phyloP scores from a whole-genome alignment of 2,329 filamentous ascomycete species.

The Aspergillus clavatus region DNA sequence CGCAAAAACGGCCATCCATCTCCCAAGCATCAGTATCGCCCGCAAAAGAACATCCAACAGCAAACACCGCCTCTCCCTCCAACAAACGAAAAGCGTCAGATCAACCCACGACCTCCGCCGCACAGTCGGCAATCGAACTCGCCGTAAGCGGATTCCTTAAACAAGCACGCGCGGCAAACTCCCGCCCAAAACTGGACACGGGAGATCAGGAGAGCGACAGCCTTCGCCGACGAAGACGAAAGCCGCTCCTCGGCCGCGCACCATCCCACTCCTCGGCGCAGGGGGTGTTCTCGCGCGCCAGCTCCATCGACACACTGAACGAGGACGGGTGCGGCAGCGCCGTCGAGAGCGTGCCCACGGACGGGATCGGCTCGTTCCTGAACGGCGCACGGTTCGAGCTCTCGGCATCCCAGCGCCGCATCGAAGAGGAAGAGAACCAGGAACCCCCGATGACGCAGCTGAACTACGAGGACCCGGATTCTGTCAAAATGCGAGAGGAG shows the following conservation, averaged over 20 bases:
- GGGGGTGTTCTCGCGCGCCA: slow-evolving; percentile 38
- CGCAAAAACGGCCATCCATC: slow-evolving; percentile 15
- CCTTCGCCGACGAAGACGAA: slow-evolving; percentile 24
- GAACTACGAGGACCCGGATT: slow-evolving; percentile 48
- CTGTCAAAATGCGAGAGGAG: slow-evolving; percentile 53
- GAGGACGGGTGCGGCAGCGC: slow-evolving; percentile 38
- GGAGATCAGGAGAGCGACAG: slow-evolving; percentile 17
- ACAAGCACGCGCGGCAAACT: slow-evolving; percentile 33
- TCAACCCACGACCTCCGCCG: slow-evolving; percentile 12
- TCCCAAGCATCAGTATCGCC: slow-evolving; percentile 24
- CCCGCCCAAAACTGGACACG: slow-evolving; percentile 22
- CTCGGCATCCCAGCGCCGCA: slow-evolving; percentile 16
- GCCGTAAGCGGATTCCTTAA: slow-evolving; percentile 41
- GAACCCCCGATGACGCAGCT: slow-evolving; percentile 44
- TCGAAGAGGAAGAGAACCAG: slow-evolving; percentile 30
- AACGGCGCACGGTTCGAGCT: slow-evolving; percentile 32
- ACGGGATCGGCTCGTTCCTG: slow-evolving; percentile 29
- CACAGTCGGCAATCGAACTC: slow-evolving; percentile 29
- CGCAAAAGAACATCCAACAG: slow-evolving; percentile 7
- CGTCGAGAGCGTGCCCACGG: slow-evolving; percentile 26
- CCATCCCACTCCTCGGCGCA: slow-evolving; percentile 36
- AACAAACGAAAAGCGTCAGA: slow-evolving; percentile 16
- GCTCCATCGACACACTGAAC: slow-evolving; percentile 48
- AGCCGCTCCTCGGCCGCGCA: slow-evolving; percentile 40
- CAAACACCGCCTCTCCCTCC: slow-evolving; percentile 7